phyloP scores from a whole-genome alignment of 2,329 filamentous ascomycete genomes.

The Pseudofabraea citricarpa region DNA sequence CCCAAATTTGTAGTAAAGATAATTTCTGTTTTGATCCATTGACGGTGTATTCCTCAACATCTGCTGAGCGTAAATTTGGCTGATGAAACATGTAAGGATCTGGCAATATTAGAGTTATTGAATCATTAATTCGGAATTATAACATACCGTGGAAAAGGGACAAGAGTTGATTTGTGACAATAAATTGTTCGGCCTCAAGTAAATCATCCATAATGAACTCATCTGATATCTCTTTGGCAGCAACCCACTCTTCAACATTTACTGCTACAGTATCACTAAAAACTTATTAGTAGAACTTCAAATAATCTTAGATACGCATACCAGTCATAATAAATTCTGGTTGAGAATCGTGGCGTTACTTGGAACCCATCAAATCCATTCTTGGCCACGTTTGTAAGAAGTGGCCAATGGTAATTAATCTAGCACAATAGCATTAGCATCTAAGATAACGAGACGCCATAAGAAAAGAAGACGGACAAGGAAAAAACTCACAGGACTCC shows the following conservation, averaged over 20 bases:
- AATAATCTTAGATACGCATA: too few species aligned
- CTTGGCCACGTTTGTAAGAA: slow-evolving; percentile 40
- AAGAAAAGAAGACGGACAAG: too few species aligned
- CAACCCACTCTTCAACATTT: not conserved
- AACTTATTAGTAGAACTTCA: slow-evolving; percentile 7
- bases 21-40: slow-evolving; percentile 1
- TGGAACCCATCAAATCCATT: slow-evolving; percentile 51
- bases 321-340: slow-evolving; percentile 1
- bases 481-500: slow-evolving; percentile 36
- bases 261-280: slow-evolving; percentile 1
- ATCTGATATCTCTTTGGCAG: not conserved
- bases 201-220: not conserved
- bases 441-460: too few species aligned
- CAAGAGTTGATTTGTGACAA: not conserved
- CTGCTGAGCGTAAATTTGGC: slow-evolving; percentile 49
- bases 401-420: slow-evolving; percentile 41
- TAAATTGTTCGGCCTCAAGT: not conserved
- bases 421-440: not conserved
- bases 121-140: slow-evolving; percentile 41
- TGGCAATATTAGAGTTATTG: slow-evolving; percentile 31
- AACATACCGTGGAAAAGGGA: slow-evolving; percentile 7
- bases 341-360: slow-evolving; percentile 50
- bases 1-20: slow-evolving; percentile 20
- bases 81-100: slow-evolving; percentile 47
- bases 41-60: slow-evolving; percentile 26